Percentiles rank a stretch among this genome's conserved stretches.
phyloP scores from a whole-genome alignment of 306 rosid species.

The Acacia crassicarpa region DNA sequence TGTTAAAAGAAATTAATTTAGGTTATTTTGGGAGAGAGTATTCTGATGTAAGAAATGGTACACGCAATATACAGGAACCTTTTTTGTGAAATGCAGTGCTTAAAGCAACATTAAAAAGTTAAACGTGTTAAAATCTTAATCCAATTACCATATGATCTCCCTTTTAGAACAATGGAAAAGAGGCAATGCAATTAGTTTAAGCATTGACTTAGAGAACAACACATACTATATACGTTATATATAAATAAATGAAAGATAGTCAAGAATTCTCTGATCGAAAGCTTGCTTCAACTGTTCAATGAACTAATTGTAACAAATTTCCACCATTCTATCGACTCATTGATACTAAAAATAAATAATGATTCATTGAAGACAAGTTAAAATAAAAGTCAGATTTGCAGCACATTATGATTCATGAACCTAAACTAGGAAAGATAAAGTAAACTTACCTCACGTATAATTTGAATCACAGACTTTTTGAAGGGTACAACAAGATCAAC shows the following conservation, averaged over 20 bases:
- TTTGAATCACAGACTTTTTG: slow-evolving; percentile 78
- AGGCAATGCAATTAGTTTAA: background rate
- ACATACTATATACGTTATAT: background rate
- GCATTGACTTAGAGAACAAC: background rate
- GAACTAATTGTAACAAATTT: background rate
- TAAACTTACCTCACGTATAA: slow-evolving; percentile 73
- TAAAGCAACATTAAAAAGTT: background rate
- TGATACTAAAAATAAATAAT: slow-evolving; percentile 2
- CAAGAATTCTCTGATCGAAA: background rate
- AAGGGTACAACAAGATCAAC: slow-evolving; percentile 69
- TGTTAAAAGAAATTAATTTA: background rate
- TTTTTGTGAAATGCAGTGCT: background rate
- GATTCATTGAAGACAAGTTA: background rate
- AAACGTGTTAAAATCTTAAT: background rate
- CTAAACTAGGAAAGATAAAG: background rate
- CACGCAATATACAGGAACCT: background rate
- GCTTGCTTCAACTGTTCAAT: background rate
- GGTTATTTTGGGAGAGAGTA: background rate
- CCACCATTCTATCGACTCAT: background rate
- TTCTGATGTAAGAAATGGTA: background rate
- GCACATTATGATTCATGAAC: slow-evolving; percentile 5
- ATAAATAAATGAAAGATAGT: background rate
- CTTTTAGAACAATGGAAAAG: background rate
- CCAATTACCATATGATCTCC: background rate
- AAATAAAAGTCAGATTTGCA: slow-evolving; percentile 11